Conservation (phyloP, 768 basidiomycete genomes). For the Crepidotus variabilis region DNA sequence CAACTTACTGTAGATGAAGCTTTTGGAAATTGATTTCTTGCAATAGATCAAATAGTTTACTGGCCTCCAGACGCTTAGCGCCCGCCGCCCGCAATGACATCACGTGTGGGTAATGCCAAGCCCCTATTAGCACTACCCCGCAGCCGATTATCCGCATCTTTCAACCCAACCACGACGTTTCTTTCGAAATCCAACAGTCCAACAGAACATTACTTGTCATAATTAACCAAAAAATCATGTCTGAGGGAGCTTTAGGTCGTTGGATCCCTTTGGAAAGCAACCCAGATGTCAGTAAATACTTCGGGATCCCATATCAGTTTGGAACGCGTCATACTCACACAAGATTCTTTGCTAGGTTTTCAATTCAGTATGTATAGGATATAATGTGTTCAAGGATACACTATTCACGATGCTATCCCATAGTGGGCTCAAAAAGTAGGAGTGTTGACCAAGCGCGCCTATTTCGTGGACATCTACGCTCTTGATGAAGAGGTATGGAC, state of each 20-base stretch:
- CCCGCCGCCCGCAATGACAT: background rate
- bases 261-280: conserved; percentile 87
- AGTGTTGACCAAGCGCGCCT: conserved; percentile 41
- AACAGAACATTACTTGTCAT: background rate
- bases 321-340: background rate
- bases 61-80: too few relatives aligned
- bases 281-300: conserved; percentile 32
- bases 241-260: conserved; percentile 24
- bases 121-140: background rate
- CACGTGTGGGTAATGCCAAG: background rate
- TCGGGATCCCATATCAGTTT: background rate
- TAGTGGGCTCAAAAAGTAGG: conserved; percentile 75
- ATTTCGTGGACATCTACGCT: conserved; percentile 72
- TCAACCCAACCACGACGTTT: background rate
- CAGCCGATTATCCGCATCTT: background rate
- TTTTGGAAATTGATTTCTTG: too few relatives aligned
- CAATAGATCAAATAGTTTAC: too few relatives aligned
- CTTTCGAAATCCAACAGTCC: background rate
- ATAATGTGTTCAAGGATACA: background rate
- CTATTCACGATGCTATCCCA: background rate
- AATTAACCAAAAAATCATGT: conserved; percentile 2
- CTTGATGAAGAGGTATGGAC: conserved; percentile 58
- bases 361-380: conserved; percentile 32
- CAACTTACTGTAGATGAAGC: too few relatives aligned
- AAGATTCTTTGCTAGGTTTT: conserved; percentile 36